A percentile compares a stretch with the other conserved stretches of the same genome.
Evolutionary conservation across 1,139 yeast genomes (phyloP).

Genomic region (Meyerozyma sp.): DNA sequence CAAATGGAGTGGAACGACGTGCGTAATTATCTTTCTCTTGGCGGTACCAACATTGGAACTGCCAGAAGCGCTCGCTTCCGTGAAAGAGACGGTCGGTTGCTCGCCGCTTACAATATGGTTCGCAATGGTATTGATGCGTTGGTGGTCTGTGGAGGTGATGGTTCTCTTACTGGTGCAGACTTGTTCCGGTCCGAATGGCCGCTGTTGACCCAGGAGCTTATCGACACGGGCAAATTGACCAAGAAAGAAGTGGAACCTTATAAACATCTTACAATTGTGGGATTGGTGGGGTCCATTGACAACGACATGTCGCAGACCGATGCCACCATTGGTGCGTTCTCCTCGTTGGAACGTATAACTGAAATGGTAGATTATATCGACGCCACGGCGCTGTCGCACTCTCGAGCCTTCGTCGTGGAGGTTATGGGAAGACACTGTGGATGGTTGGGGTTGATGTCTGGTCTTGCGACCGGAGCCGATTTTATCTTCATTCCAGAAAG

Average conservation of each 20-base stretch:
- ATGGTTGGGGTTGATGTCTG: slow-evolving; percentile 96
- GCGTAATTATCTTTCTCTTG: slow-evolving; percentile 83
- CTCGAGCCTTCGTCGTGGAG: slow-evolving; percentile 95
- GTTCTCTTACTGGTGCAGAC: slow-evolving; percentile 96
- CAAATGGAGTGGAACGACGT: slow-evolving; percentile 91
- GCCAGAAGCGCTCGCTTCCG: slow-evolving; percentile 86
- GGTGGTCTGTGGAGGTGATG: slow-evolving; percentile 99
- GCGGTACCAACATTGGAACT: slow-evolving; percentile 96
- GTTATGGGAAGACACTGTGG: slow-evolving; percentile 99
- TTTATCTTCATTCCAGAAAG: slow-evolving; percentile 89
- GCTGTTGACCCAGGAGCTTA: slow-evolving; percentile 66
- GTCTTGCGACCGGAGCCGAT: slow-evolving; percentile 93
- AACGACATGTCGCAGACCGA: slow-evolving; percentile 97
- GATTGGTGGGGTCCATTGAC: slow-evolving; percentile 94
- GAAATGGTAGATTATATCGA: slow-evolving; percentile 93
- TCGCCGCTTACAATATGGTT: slow-evolving; percentile 80
- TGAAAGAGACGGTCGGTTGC: slow-evolving; percentile 77
- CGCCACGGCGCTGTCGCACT: slow-evolving; percentile 95
- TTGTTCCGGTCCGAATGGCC: slow-evolving; percentile 95
- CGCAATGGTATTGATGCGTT: slow-evolving; percentile 89
- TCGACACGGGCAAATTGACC: slow-evolving; percentile 48
- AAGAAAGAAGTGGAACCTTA: slow-evolving; percentile 53
- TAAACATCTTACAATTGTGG: slow-evolving; percentile 80
- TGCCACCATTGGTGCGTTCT: slow-evolving; percentile 93
- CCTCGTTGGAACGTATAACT: slow-evolving; percentile 89